Evolutionary conservation across 345 rosid species (phyloP).

Genomic region (Combretum micranthum): DNA sequence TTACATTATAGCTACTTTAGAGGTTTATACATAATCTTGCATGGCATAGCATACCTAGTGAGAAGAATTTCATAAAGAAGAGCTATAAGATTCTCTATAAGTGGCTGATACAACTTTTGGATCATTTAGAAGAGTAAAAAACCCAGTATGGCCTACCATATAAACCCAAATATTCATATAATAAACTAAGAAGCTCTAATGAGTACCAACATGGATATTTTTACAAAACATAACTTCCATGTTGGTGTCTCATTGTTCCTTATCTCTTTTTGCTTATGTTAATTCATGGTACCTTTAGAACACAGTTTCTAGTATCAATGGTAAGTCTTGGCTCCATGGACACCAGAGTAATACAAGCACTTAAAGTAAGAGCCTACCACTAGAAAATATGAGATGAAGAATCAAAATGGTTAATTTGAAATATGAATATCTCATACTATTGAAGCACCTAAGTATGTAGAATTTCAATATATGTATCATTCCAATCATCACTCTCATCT

Average conservation of each 20-base stretch:
- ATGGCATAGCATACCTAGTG: conserved; percentile 55
- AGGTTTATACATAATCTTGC: too few species aligned
- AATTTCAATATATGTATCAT: conserved; percentile 87
- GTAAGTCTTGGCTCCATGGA: conserved; percentile 95
- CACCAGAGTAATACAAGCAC: conserved; percentile 93
- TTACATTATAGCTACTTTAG: too few species aligned
- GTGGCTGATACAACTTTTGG: conserved; percentile 77
- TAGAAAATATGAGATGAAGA: conserved; percentile 3
- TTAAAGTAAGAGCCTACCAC: conserved; percentile 81
- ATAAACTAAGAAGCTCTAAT: too few species aligned
- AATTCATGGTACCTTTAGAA: conserved; percentile 59
- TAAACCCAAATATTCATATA: not conserved
- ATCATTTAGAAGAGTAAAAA: conserved; percentile 87
- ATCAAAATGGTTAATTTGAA: not conserved
- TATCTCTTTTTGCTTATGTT: too few species aligned
- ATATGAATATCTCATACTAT: not conserved
- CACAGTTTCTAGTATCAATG: conserved; percentile 85
- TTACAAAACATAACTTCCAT: too few species aligned
- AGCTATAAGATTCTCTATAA: conserved; percentile 83
- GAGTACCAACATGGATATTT: too few species aligned
- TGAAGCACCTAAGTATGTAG: conserved; percentile 65
- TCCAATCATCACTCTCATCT: conserved; percentile 71
- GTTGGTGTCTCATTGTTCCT: too few species aligned
- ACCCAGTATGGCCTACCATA: conserved; percentile 89
- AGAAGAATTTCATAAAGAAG: conserved; percentile 95